Conservation (phyloP, 345 rosid species). For the Arabis alpina region DNA sequence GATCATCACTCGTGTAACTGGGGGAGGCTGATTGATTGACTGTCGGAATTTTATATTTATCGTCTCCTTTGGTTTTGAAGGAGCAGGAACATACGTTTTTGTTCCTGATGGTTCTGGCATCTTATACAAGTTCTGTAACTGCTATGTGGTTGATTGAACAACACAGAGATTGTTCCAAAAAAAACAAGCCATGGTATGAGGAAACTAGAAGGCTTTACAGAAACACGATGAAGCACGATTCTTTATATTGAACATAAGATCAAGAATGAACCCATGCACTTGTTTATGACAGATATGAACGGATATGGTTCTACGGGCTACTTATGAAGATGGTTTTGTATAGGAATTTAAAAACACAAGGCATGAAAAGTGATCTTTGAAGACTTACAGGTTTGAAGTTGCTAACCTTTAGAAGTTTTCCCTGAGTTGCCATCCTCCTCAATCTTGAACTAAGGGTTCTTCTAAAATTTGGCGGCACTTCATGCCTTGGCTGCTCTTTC, state of each 20-base stretch:
- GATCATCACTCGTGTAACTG: constrained; percentile 43
- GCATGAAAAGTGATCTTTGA: not conserved
- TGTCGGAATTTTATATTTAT: constrained; percentile 40
- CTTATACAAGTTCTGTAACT: constrained; percentile 69
- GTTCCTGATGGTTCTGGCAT: constrained; percentile 44
- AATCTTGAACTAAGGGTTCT: constrained; percentile 71
- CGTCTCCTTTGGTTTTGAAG: constrained; percentile 47
- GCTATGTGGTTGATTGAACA: constrained; percentile 31
- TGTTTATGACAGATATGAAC: too few relatives aligned
- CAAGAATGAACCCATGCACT: constrained; percentile 25
- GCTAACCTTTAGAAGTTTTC: constrained; percentile 79
- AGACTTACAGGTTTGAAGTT: constrained; percentile 38
- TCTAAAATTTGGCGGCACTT: constrained; percentile 71
- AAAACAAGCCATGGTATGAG: not conserved
- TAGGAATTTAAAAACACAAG: not conserved
- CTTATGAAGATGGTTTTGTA: not conserved
- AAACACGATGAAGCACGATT: constrained; percentile 8
- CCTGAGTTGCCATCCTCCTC: constrained; percentile 79
- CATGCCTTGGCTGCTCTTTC: constrained; percentile 71
- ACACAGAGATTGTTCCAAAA: not conserved
- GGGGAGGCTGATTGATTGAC: constrained; percentile 28
- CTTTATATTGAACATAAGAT: constrained; percentile 4
- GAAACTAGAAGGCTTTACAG: constrained; percentile 9
- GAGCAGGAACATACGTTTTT: constrained; percentile 38
- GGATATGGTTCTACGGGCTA: not conserved